Evolutionary conservation across 139 green algal species (phyloP).

Genomic region (Pleodorina starrii): DNA sequence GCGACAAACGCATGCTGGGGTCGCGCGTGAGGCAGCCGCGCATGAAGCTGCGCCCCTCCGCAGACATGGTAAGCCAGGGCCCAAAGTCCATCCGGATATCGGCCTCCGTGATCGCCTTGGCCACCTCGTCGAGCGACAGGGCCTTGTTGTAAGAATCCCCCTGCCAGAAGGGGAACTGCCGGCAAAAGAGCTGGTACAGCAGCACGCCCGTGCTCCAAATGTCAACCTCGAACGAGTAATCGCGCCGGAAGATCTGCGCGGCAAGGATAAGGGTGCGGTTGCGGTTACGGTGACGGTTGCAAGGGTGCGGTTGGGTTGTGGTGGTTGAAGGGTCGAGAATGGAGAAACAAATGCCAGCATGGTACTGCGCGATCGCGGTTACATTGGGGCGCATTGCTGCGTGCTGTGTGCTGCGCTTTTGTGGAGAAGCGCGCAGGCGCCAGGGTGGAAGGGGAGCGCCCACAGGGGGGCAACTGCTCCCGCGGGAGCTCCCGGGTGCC

Average conservation of each 20-base stretch:
- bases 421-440: too few species aligned
- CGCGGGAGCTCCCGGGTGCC: too few species aligned
- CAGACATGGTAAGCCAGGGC: conserved; percentile 64
- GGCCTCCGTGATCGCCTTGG: conserved; percentile 46
- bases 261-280: neutral
- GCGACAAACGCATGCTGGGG: conserved; percentile 53
- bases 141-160: conserved; percentile 51
- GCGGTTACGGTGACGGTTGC: too few species aligned
- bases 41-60: conserved; percentile 61
- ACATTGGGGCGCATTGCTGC: too few species aligned
- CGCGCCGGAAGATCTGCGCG: conserved; percentile 75
- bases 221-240: conserved; percentile 82
- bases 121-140: conserved; percentile 61
- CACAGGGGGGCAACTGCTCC: too few species aligned
- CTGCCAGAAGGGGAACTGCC: conserved; percentile 73
- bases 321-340: too few species aligned
- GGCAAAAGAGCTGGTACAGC: conserved; percentile 79
- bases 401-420: too few species aligned
- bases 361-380: too few species aligned
- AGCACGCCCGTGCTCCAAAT: conserved; percentile 87
- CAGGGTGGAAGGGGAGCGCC: too few species aligned
- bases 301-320: too few species aligned
- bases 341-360: too few species aligned
- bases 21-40: conserved; percentile 60
- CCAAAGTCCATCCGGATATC: conserved; percentile 56